Evolutionary conservation across 495 filamentous ascomycete species (phyloP), one percentile per base, ranked within the genome.

Genomic region (Penicillium simplicissimum): DNA sequence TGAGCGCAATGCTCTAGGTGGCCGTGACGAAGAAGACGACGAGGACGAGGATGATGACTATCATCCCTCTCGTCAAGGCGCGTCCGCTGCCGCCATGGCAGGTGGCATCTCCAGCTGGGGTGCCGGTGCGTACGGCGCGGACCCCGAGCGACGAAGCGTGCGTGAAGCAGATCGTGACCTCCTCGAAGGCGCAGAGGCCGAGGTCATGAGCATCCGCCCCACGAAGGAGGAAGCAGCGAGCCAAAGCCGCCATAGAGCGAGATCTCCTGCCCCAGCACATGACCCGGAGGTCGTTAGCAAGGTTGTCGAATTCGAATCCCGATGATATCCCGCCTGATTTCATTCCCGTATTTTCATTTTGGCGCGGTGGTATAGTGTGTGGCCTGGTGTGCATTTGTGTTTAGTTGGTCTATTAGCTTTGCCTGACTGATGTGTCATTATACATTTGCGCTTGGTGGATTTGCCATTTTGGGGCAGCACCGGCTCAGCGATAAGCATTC

Each of bases 161-260:
- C 79, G 84, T 17, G 90, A 87, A n/a, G 84, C 84, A 42, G 90
- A 94, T 70, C 72, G 87, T 53, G 92, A 95, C 75, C 69, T 96
- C 11, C 76, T 96, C 1, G 88, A 90, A 63, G 91, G 92, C 7
- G 69, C 69, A 4, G 69, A 72, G 45, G 65, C 69, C 1, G 69
- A 72, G 34, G 65, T 70, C 3, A 25, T 68, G 23, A 65, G 53
- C 35, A 57, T 65, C 14, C 63, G 66, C n/a, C 63, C 65, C 0
- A 11, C 48, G 1, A 73, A 67, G 51, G 74, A 74, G 10, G 75
- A 74, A 8, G 40, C 68, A 7, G 69, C 69, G 1, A 67, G 60
- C 17, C 62, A 68, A 57, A 54, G 31, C n/a, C 25, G 48, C 17
- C 34, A 55, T 42, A 55, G 21, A 10, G 33, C 35, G 23, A 49